Percentiles rank a stretch among this genome's conserved stretches.
phyloP scores from a whole-genome alignment of 108 stramenopile species.

The Cafeteria roenbergensis region DNA sequence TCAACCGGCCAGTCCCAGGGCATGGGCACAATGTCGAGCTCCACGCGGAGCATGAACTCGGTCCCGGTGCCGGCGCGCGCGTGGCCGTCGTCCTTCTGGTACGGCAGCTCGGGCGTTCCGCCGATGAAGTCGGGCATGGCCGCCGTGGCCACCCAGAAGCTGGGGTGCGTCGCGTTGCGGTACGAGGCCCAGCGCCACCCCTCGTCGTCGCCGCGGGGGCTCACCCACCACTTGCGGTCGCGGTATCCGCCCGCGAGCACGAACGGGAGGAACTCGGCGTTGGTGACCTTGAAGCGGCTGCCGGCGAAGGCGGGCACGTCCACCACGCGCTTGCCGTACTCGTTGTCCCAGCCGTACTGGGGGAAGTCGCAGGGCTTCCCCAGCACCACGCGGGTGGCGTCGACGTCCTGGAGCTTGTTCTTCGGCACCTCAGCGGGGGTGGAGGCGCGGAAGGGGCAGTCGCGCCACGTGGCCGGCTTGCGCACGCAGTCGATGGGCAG shows the following conservation, averaged over 20 bases:
- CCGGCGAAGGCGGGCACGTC: constrained; percentile 62
- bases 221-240: constrained; percentile 51
- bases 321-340: constrained; percentile 67
- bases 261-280: constrained; percentile 81
- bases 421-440: constrained; percentile 7
- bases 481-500: constrained; percentile 62
- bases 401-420: constrained; percentile 25
- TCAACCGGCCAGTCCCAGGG: constrained; percentile 83
- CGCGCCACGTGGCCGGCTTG: constrained; percentile 58
- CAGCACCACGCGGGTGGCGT: constrained; percentile 40
- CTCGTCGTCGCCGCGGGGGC: constrained; percentile 42
- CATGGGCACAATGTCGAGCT: constrained; percentile 70
- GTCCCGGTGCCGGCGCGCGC: constrained; percentile 62
- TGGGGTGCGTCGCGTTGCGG: constrained; percentile 77
- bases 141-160: constrained; percentile 56
- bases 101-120: not conserved
- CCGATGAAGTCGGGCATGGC: not conserved
- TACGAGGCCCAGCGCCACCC: constrained; percentile 80
- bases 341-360: constrained; percentile 88
- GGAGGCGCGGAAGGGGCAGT: not conserved
- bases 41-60: constrained; percentile 62
- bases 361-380: constrained; percentile 74
- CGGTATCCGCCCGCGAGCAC: constrained; percentile 77
- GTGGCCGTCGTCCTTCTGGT: constrained; percentile 1
- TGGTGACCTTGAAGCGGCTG: constrained; percentile 70